Base-by-base conservation (phyloP, 2,329 filamentous ascomycete genomes). In the Purpureocillium takamizusanense region DNA sequence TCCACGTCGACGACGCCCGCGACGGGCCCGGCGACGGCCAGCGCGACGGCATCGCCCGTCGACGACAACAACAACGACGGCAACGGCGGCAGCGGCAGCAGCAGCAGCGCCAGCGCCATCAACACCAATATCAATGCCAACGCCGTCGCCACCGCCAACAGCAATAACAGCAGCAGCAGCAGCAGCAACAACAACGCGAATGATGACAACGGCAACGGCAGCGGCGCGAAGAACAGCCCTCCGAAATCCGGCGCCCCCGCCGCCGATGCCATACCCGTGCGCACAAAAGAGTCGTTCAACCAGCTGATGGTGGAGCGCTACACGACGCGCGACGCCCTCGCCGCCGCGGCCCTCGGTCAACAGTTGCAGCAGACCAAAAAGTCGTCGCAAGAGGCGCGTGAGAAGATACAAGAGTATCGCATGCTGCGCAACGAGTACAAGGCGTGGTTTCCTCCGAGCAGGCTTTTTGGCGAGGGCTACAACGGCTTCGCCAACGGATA, bases 401-500 rank as follows among this genome's bases (percentile, higher is more conserved):
- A 76, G 36, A 81, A 83, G 61, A 73, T 79, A 42, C 74, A 81
- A 43, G 81, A 86, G 55, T 87, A 90, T 67, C 70, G 76, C 42
- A 61, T 70, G 35, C 56, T 86, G 33, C 67, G 72, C 43, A 66
- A 59, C 45, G 69, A 76, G 8, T 75, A 71, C 51, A 70, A 74
- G 42, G 62, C 62, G 34, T 74, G 63, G 55, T 80, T 77, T 41
- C 70, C 74, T 3, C 66, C 75, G 1, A 69, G 65, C 48, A 71
- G 66, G 48, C 69, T 79, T 44, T 87, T 70, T 63, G 83, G 70
- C 61, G 77, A 70, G 50, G 92, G 92, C 39, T 98, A 94, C 58
- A 80, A 77, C 55, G 90, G 89, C 33, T 95, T 83, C 55, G 90
- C 86, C 47, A 97, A 97, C 66, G 83, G 84, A 44, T 72, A 78